phyloP scores from a whole-genome alignment of 139 green algal species.

The Coccomyxa sp. region DNA sequence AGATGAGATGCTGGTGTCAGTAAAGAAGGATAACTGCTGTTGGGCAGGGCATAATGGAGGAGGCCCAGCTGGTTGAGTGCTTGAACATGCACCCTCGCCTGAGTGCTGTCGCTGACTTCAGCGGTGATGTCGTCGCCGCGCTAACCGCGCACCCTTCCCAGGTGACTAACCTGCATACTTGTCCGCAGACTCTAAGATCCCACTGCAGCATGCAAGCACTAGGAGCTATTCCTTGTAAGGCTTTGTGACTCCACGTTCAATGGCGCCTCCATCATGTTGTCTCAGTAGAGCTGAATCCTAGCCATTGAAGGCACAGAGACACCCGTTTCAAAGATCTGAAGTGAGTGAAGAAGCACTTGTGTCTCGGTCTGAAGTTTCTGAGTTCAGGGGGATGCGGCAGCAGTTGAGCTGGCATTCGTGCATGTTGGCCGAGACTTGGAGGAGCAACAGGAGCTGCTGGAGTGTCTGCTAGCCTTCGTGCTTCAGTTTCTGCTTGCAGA shows the following conservation, averaged over 20 bases:
- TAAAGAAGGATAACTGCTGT: too few relatives aligned
- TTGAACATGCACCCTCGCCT: neutral
- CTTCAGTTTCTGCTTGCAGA: constrained; percentile 13
- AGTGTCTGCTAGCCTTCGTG: constrained; percentile 1
- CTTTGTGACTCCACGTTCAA: too few relatives aligned
- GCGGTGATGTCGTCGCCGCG: neutral
- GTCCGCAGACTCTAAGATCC: neutral
- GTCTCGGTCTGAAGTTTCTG: neutral
- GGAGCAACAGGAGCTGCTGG: constrained; percentile 9
- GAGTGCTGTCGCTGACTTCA: neutral
- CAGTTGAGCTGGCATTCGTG: constrained; percentile 16
- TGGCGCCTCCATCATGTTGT: too few relatives aligned
- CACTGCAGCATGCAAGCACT: neutral
- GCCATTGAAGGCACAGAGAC: too few relatives aligned
- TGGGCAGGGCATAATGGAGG: neutral
- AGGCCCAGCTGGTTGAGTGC: neutral
- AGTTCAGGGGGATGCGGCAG: neutral
- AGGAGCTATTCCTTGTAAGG: too few relatives aligned
- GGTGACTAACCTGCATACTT: neutral
- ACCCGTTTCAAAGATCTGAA: too few relatives aligned
- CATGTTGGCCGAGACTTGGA: constrained; percentile 19
- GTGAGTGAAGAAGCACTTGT: too few relatives aligned
- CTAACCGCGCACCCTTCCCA: neutral
- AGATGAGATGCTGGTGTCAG: too few relatives aligned
- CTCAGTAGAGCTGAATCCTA: too few relatives aligned